Conservation (phyloP, 257 asterid species). For the Capsicum pubescens region DNA sequence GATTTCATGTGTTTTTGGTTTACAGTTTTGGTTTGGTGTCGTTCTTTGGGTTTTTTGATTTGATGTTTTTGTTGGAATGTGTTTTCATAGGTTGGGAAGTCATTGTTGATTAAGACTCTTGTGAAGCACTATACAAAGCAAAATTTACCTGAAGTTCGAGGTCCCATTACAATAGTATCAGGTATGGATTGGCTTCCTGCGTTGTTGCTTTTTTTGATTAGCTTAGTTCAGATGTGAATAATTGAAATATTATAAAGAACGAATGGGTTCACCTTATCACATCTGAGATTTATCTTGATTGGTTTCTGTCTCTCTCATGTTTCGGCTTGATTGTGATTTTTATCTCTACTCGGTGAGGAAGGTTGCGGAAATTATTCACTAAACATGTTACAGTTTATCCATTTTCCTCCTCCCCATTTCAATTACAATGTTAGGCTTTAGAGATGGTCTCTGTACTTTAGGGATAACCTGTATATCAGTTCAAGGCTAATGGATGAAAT, state of each 20-base stretch:
- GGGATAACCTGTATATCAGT: background rate
- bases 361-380: background rate
- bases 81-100: constrained; percentile 80
- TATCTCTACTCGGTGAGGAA: background rate
- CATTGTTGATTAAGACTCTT: constrained; percentile 82
- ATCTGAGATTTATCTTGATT: background rate
- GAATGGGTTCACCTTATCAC: background rate
- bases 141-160: constrained; percentile 90
- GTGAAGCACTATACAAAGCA: constrained; percentile 93
- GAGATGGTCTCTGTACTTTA: background rate
- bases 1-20: background rate
- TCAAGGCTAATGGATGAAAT: background rate
- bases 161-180: constrained; percentile 93
- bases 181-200: constrained; percentile 53
- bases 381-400: background rate
- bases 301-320: background rate
- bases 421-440: background rate
- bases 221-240: background rate
- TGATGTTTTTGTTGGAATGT: constrained; percentile 27
- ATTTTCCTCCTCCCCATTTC: background rate
- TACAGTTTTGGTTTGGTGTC: background rate
- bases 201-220: background rate
- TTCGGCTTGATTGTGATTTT: background rate
- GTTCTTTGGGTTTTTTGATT: background rate
- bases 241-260: background rate